phyloP scores from a whole-genome alignment of 2,329 filamentous ascomycete genomes.

The Fonsecaea multimorphosa region DNA sequence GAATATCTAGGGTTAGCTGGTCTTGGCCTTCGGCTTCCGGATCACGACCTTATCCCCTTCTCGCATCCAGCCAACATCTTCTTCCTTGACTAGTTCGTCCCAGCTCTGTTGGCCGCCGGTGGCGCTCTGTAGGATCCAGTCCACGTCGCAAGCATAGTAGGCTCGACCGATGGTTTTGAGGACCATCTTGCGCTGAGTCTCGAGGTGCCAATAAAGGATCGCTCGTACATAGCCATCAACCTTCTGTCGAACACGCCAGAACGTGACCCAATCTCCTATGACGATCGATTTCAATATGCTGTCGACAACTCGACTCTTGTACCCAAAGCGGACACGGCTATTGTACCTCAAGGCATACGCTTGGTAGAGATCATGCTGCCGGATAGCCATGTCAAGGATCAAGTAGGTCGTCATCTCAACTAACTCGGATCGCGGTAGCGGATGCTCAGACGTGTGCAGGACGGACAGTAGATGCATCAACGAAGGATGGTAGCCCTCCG shows the following conservation, averaged over 20 bases:
- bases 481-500: slow-evolving; percentile 88
- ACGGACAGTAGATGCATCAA: slow-evolving; percentile 76
- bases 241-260: slow-evolving; percentile 71
- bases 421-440: slow-evolving; percentile 73
- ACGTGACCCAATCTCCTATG: slow-evolving; percentile 81
- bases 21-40: slow-evolving; percentile 56
- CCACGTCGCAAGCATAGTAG: slow-evolving; percentile 79
- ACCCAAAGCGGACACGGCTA: slow-evolving; percentile 57
- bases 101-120: slow-evolving; percentile 62
- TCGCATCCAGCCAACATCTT: slow-evolving; percentile 84
- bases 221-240: slow-evolving; percentile 82
- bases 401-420: slow-evolving; percentile 81
- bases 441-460: slow-evolving; percentile 69
- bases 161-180: slow-evolving; percentile 85
- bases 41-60: slow-evolving; percentile 78
- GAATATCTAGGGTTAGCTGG: slow-evolving; percentile 2
- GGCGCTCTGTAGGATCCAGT: slow-evolving; percentile 66
- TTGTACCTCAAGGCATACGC: slow-evolving; percentile 71
- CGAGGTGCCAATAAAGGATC: slow-evolving; percentile 81
- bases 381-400: slow-evolving; percentile 86
- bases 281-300: slow-evolving; percentile 72
- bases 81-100: slow-evolving; percentile 69
- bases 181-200: slow-evolving; percentile 73
- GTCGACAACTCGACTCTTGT: slow-evolving; percentile 73
- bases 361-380: slow-evolving; percentile 73